Percentiles rank a stretch among this genome's conserved stretches.
phyloP scores from a whole-genome alignment of 2,329 filamentous ascomycete genomes.

The Verticillium isaacii region DNA sequence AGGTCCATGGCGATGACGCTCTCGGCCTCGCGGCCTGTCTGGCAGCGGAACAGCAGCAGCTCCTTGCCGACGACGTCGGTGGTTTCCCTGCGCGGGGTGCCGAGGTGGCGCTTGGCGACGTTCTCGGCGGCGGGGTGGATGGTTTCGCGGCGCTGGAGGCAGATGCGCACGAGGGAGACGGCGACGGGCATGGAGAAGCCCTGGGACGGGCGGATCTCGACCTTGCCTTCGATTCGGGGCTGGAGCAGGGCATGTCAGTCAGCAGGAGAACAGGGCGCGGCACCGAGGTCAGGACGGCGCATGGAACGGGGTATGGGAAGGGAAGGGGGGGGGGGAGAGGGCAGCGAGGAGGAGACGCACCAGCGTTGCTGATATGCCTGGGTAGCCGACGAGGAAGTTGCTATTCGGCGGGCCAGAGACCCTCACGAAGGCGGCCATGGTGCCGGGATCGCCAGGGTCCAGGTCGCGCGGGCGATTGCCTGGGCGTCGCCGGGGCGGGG shows the following conservation, averaged over 20 bases:
- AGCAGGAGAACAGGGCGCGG: not conserved
- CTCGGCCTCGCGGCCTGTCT: constrained; percentile 78
- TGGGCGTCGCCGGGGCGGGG: not conserved
- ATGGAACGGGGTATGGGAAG: not conserved
- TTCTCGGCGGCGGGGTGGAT: constrained; percentile 97
- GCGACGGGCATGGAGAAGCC: constrained; percentile 86
- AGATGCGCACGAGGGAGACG: constrained; percentile 90
- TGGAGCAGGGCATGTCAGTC: constrained; percentile 28
- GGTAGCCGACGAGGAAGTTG: constrained; percentile 94
- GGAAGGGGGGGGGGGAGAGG: too few relatives aligned
- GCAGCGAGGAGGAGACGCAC: constrained; percentile 50
- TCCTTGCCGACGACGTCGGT: constrained; percentile 94
- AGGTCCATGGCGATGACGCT: constrained; percentile 93
- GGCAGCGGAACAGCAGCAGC: constrained; percentile 83
- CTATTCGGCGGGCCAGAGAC: constrained; percentile 96
- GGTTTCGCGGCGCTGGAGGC: constrained; percentile 86
- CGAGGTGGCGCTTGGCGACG: constrained; percentile 84
- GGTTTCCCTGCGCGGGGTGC: constrained; percentile 84
- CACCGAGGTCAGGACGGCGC: constrained; percentile 4
- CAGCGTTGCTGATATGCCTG: constrained; percentile 94
- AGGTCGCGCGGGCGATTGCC: not conserved
- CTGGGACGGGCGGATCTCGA: constrained; percentile 84
- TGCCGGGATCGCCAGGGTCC: constrained; percentile 5
- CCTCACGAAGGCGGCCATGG: constrained; percentile 78
- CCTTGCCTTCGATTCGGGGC: constrained; percentile 96